Percentiles rank a stretch among this genome's conserved stretches.
These are phyloP conservation scores for Colletotrichum sp. DNA, from an alignment of 2,329 filamentous ascomycete genomes.

Conservation along the genomic window DNA sequence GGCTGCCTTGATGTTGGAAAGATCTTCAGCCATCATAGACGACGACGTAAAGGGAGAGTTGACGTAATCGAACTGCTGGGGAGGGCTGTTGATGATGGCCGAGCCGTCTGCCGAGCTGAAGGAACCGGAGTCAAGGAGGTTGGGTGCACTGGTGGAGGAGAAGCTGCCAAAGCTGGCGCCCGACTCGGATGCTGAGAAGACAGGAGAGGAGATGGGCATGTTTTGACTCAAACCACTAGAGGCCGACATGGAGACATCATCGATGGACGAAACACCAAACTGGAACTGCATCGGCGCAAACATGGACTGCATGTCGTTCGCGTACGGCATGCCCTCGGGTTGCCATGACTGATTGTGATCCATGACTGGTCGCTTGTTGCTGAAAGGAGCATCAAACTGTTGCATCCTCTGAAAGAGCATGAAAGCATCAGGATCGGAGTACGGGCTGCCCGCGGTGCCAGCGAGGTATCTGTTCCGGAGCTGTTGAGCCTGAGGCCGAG, in stretches of 20 bases:
- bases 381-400: background rate
- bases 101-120: slow-evolving; percentile 4
- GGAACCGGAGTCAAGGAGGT: slow-evolving; percentile 2
- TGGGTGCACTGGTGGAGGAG: slow-evolving; percentile 10
- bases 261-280: background rate
- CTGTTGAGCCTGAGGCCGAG: slow-evolving; percentile 12
- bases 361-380: slow-evolving; percentile 11
- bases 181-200: slow-evolving; percentile 1
- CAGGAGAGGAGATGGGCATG: background rate
- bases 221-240: background rate
- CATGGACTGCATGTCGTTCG: slow-evolving; percentile 16
- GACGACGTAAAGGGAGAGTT: slow-evolving; percentile 4
- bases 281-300: slow-evolving; percentile 14
- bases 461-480: slow-evolving; percentile 22
- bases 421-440: slow-evolving; percentile 6
- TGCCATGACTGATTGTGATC: background rate
- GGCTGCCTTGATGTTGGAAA: background rate
- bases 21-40: background rate
- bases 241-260: background rate
- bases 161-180: slow-evolving; percentile 17
- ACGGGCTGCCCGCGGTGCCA: slow-evolving; percentile 22
- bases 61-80: slow-evolving; percentile 9
- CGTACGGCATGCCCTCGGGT: background rate
- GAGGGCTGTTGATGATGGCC: background rate
- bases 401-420: slow-evolving; percentile 9